A percentile compares a stretch with the other conserved stretches of the same genome.
Evolutionary conservation across 805 yeast species (phyloP).

Genomic region (Candida ipomoeae): DNA sequence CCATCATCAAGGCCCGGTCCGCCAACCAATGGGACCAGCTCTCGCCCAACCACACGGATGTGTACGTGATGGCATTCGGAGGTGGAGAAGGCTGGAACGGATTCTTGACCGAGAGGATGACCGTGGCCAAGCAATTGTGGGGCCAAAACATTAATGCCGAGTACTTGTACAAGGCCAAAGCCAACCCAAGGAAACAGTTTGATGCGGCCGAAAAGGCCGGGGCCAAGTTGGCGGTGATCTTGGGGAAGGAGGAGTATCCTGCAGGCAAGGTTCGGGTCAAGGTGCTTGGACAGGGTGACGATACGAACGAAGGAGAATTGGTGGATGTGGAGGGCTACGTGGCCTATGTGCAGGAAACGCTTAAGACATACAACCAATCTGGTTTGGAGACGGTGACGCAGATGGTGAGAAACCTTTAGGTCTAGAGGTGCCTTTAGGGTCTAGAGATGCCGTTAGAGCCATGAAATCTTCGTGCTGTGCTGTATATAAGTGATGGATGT

Average conservation of each 20-base stretch:
- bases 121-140: constrained; percentile 81
- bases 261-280: constrained; percentile 83
- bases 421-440: too few species aligned
- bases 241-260: constrained; percentile 91
- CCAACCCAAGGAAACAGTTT: constrained; percentile 92
- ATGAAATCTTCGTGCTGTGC: too few species aligned
- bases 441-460: too few species aligned
- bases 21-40: constrained; percentile 55
- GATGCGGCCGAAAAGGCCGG: constrained; percentile 97
- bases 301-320: constrained; percentile 79
- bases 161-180: constrained; percentile 87
- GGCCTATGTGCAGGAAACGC: constrained; percentile 37
- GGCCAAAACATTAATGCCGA: constrained; percentile 84
- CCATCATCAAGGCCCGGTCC: constrained; percentile 76
- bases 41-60: constrained; percentile 87
- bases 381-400: constrained; percentile 65
- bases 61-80: constrained; percentile 95
- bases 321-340: constrained; percentile 61
- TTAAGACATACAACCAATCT: constrained; percentile 38
- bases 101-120: constrained; percentile 87
- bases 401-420: constrained; percentile 47
- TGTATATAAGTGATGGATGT: not conserved
- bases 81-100: constrained; percentile 98
- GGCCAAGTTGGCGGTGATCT: constrained; percentile 82
- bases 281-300: constrained; percentile 83